phyloP scores from a whole-genome alignment of 2,329 filamentous ascomycete genomes.

The Trichoderma arundinaceum region DNA sequence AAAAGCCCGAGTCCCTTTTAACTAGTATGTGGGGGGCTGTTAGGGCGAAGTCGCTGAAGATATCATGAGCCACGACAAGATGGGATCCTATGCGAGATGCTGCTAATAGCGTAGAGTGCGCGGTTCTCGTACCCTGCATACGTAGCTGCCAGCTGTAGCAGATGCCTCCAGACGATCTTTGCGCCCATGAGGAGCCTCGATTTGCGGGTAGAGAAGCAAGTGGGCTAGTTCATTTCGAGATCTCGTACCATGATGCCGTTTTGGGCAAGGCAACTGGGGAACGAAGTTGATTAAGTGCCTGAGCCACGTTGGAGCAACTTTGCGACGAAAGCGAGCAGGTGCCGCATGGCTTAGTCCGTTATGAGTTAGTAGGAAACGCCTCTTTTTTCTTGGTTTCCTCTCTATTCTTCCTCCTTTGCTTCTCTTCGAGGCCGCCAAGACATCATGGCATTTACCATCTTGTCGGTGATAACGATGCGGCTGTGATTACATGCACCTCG shows the following conservation, averaged over 20 bases:
- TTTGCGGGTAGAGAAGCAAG: background rate
- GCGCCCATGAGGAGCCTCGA: no score
- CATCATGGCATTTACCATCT: background rate
- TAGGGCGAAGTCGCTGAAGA: background rate
- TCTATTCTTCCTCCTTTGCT: background rate
- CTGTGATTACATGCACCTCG: background rate
- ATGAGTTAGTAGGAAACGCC: background rate
- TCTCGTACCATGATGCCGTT: conserved; percentile 4
- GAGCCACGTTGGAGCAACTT: background rate
- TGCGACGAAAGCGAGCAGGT: background rate
- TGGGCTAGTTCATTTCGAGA: background rate
- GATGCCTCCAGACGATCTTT: background rate
- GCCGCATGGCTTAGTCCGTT: conserved; percentile 2
- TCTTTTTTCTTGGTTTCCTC: background rate
- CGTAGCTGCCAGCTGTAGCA: background rate
- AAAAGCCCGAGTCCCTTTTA: background rate
- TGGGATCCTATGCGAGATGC: background rate
- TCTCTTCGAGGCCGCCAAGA: background rate
- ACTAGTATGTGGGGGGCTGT: background rate
- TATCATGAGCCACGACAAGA: background rate
- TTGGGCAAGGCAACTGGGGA: background rate
- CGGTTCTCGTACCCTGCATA: background rate
- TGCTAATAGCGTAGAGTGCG: background rate
- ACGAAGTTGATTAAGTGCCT: background rate
- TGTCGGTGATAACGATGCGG: background rate